Percentiles rank a stretch among this genome's conserved stretches.
Evolutionary conservation across 305 asterid species (phyloP).

Genomic region (Fraxinus dipetala): DNA sequence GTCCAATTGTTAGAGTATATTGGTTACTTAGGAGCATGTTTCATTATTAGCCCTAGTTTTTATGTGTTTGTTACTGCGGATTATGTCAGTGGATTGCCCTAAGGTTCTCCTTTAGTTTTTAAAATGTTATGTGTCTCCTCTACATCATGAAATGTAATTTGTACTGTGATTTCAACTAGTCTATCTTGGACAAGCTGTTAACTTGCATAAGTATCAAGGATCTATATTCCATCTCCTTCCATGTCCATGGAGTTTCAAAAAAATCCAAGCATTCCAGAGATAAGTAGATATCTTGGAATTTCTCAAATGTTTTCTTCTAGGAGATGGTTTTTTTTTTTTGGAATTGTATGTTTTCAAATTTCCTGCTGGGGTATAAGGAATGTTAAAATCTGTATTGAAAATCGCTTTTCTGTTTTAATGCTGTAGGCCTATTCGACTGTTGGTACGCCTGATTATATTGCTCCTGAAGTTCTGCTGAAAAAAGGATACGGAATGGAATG

Average conservation of each 20-base stretch:
- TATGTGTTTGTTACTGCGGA: background rate
- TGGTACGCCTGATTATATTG: constrained; percentile 95
- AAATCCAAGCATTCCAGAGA: background rate
- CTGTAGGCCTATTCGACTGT: constrained; percentile 88
- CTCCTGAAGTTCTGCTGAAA: constrained; percentile 88
- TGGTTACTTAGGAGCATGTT: background rate
- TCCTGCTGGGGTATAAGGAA: background rate
- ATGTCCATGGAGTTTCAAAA: background rate
- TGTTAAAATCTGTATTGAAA: constrained; percentile 4
- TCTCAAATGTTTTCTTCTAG: background rate
- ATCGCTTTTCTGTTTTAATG: constrained; percentile 18
- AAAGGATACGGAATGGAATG: constrained; percentile 95
- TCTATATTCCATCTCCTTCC: background rate
- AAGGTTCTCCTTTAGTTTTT: background rate
- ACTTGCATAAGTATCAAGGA: background rate
- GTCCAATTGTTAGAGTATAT: background rate
- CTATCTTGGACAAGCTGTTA: background rate
- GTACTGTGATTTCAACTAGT: background rate
- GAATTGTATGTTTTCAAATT: background rate
- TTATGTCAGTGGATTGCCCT: background rate
- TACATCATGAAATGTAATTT: background rate
- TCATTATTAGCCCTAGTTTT: background rate
- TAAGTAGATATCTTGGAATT: background rate
- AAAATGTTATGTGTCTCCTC: background rate
- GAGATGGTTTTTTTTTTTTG: background rate